These are phyloP conservation scores for Pisolithus albus DNA, from an alignment of 768 basidiomycete species.

Conservation along the genomic window DNA sequence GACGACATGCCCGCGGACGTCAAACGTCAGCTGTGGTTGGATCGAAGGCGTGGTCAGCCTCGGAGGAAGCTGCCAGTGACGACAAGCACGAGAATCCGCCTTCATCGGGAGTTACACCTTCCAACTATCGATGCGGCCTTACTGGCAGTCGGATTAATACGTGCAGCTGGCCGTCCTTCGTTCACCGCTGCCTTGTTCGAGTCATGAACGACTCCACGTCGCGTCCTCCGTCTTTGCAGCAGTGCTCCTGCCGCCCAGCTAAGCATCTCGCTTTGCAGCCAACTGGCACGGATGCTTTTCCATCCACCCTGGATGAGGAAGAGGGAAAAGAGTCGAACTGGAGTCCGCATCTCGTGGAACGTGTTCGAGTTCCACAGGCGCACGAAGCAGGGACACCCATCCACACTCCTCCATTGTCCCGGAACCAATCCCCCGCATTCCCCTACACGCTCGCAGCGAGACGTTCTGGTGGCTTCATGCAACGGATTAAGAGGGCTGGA, in stretches of 20 bases:
- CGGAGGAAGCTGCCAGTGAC: slow-evolving; percentile 3
- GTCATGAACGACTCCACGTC: slow-evolving; percentile 9
- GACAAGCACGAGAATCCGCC: slow-evolving; percentile 11
- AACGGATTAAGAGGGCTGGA: slow-evolving; percentile 22
- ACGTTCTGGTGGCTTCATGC: slow-evolving; percentile 15
- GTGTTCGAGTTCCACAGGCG: slow-evolving; percentile 2
- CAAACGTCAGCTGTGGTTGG: slow-evolving; percentile 2
- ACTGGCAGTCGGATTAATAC: slow-evolving; percentile 12
- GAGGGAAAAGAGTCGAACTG: slow-evolving; percentile 17
- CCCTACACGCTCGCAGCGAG: slow-evolving; percentile 3
- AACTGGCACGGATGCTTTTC: slow-evolving; percentile 27
- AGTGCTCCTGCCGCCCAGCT: slow-evolving; percentile 5
- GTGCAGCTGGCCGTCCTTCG: slow-evolving; percentile 16
- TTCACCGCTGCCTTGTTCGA: slow-evolving; percentile 16
- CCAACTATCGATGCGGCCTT: slow-evolving; percentile 23
- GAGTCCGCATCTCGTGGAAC: slow-evolving; percentile 11
- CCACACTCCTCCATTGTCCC: slow-evolving; percentile 4
- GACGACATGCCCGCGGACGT: slow-evolving; percentile 8
- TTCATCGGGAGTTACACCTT: slow-evolving; percentile 15
- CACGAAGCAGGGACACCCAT: slow-evolving; percentile 4
- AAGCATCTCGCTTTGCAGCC: slow-evolving; percentile 18
- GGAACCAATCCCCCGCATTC: slow-evolving; percentile 1
- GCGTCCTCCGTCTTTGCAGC: slow-evolving; percentile 9
- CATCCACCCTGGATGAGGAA: slow-evolving; percentile 23
- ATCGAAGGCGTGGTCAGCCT: not conserved